Evolutionary conservation across 352 stramenopile species (phyloP).

Genomic region (Phytophthora cryptogea): DNA sequence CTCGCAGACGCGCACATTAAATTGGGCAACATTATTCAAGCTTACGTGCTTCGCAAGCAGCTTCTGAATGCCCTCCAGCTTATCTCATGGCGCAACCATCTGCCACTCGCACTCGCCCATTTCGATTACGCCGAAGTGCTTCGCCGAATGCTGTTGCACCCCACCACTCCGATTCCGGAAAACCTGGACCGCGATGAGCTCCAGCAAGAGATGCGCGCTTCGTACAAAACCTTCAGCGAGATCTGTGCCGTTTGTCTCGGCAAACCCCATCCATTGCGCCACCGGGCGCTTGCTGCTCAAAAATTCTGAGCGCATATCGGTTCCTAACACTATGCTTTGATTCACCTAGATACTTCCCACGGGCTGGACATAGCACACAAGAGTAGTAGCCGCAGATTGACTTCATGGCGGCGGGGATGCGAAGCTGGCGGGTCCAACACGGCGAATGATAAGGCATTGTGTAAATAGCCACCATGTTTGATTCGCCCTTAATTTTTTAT

Average conservation of each 20-base stretch:
- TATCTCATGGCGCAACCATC: slow-evolving; percentile 34
- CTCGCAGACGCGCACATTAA: slow-evolving; percentile 50
- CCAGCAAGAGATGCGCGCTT: slow-evolving; percentile 36
- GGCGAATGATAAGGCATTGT: slow-evolving; percentile 5
- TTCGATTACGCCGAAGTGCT: slow-evolving; percentile 45
- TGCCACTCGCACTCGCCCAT: slow-evolving; percentile 44
- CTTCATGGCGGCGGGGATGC: background rate
- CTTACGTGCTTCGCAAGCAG: slow-evolving; percentile 34
- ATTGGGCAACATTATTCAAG: slow-evolving; percentile 35
- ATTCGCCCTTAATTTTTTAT: slow-evolving; percentile 5
- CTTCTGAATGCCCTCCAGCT: slow-evolving; percentile 34
- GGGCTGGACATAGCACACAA: slow-evolving; percentile 4
- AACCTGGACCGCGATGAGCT: slow-evolving; percentile 30
- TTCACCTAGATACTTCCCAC: slow-evolving; percentile 7
- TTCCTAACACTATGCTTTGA: slow-evolving; percentile 13
- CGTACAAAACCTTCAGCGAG: slow-evolving; percentile 35
- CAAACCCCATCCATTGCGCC: slow-evolving; percentile 33
- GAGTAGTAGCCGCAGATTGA: slow-evolving; percentile 3
- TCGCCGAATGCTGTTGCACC: slow-evolving; percentile 32
- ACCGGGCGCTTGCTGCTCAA: slow-evolving; percentile 29
- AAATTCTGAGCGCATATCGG: slow-evolving; percentile 27
- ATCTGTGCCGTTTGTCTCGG: slow-evolving; percentile 45
- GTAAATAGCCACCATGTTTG: slow-evolving; percentile 5
- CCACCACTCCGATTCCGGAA: slow-evolving; percentile 16
- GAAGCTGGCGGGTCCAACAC: background rate